Conservation (phyloP, 2,329 filamentous ascomycete genomes). For the Beauveria brongniartii region DNA sequence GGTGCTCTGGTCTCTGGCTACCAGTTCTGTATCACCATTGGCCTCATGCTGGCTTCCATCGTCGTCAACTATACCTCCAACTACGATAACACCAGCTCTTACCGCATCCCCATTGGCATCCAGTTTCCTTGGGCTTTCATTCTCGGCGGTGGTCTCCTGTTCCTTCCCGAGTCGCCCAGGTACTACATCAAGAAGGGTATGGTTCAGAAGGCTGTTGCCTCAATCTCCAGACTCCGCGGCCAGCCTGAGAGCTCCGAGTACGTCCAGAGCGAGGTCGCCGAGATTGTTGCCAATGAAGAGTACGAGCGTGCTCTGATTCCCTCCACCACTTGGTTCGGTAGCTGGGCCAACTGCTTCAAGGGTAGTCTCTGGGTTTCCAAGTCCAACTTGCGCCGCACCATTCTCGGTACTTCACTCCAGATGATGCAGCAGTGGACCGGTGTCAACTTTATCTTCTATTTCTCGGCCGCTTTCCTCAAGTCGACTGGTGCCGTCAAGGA, state of each 20-base stretch:
- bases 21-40: conserved; percentile 77
- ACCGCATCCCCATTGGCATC: conserved; percentile 72
- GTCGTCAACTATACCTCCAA: conserved; percentile 65
- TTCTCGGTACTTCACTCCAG: conserved; percentile 64
- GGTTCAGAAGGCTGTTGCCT: conserved; percentile 53
- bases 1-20: conserved; percentile 75
- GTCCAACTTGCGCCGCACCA: conserved; percentile 62
- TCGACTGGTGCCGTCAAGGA: conserved; percentile 67
- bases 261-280: conserved; percentile 70
- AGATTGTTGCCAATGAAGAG: conserved; percentile 84
- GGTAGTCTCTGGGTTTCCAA: conserved; percentile 55
- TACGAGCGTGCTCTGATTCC: conserved; percentile 69
- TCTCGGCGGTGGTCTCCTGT: conserved; percentile 60
- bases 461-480: conserved; percentile 77
- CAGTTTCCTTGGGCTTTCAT: conserved; percentile 78
- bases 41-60: conserved; percentile 65
- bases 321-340: conserved; percentile 52
- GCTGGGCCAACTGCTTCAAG: conserved; percentile 62
- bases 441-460: conserved; percentile 92
- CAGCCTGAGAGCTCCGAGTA: conserved; percentile 65
- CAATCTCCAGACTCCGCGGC: conserved; percentile 63
- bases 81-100: conserved; percentile 54
- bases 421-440: conserved; percentile 81
- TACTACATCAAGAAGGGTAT: conserved; percentile 75
- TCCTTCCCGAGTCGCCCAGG: conserved; percentile 78